These are phyloP conservation scores for Cryoendolithus antarcticus DNA, from an alignment of 2,329 filamentous ascomycete genomes.

Conservation along the genomic window DNA sequence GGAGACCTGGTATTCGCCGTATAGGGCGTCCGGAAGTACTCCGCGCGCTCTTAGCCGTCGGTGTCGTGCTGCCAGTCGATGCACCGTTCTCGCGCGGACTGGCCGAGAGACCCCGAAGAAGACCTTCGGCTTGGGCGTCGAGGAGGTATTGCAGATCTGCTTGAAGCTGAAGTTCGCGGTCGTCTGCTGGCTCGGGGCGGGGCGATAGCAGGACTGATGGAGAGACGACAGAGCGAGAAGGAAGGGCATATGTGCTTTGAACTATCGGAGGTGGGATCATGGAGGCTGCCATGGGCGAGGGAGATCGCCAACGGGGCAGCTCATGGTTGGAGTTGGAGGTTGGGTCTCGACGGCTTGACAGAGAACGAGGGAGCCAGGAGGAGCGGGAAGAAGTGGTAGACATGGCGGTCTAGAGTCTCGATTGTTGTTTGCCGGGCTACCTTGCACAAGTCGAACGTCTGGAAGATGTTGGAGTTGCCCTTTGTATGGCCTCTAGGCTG, in stretches of 20 bases:
- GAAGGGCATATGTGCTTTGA: constrained; percentile 16
- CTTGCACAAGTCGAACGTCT: too few relatives aligned
- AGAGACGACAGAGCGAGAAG: constrained; percentile 4
- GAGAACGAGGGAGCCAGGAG: constrained; percentile 17
- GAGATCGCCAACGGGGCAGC: constrained; percentile 23
- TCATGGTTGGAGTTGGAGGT: constrained; percentile 11
- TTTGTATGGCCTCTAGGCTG: too few relatives aligned
- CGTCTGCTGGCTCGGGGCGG: constrained; percentile 7
- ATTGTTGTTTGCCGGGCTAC: too few relatives aligned
- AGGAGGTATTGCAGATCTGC: constrained; percentile 46
- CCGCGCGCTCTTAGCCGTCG: constrained; percentile 30
- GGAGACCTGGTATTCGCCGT: constrained; percentile 43
- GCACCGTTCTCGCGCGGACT: constrained; percentile 29
- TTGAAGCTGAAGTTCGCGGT: constrained; percentile 41
- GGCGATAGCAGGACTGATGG: constrained; percentile 23
- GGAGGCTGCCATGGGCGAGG: constrained; percentile 20
- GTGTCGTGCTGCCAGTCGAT: constrained; percentile 39
- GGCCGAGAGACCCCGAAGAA: constrained; percentile 36
- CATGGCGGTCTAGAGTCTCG: neutral
- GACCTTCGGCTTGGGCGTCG: constrained; percentile 48
- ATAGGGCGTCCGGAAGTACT: constrained; percentile 24
- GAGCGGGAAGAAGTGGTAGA: constrained; percentile 13
- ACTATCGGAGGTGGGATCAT: constrained; percentile 25
- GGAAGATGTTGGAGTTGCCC: too few relatives aligned
- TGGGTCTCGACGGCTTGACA: constrained; percentile 9